Evolutionary conservation across 129 eudicot species (phyloP).

Genomic region (Escallonia rubra): DNA sequence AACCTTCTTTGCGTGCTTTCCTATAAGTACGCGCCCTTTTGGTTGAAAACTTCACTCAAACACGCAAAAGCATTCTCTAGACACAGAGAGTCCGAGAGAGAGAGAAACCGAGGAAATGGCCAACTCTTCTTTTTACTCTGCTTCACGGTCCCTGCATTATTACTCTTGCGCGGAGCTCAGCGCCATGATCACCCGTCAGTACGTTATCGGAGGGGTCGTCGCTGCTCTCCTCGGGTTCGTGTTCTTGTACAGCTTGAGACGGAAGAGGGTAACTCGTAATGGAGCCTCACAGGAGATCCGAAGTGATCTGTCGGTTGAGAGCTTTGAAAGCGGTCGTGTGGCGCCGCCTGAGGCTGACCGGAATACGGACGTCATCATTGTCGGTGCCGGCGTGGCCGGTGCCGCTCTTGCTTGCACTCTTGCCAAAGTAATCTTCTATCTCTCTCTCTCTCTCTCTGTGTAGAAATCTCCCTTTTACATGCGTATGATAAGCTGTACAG

Average conservation of each 20-base stretch:
- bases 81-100: background rate
- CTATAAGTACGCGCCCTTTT: background rate
- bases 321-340: slow-evolving; percentile 11
- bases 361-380: slow-evolving; percentile 44
- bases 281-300: background rate
- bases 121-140: slow-evolving; percentile 2
- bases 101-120: background rate
- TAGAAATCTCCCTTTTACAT: background rate
- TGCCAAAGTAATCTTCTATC: slow-evolving; percentile 35
- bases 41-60: slow-evolving; percentile 5
- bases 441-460: background rate
- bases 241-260: slow-evolving; percentile 24
- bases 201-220: slow-evolving; percentile 28
- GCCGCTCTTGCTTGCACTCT: slow-evolving; percentile 65
- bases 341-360: slow-evolving; percentile 24
- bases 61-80: background rate
- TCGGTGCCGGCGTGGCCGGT: slow-evolving; percentile 75
- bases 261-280: slow-evolving; percentile 7
- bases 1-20: background rate
- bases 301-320: background rate
- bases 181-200: slow-evolving; percentile 27
- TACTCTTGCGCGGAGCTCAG: slow-evolving; percentile 14
- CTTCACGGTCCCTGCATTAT: background rate
- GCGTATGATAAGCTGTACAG: background rate
- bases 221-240: slow-evolving; percentile 34